Percentiles rank a stretch among this genome's conserved stretches.
These are phyloP conservation scores for Wickerhamiella azyma DNA, from an alignment of 805 yeast species.

Conservation along the genomic window DNA sequence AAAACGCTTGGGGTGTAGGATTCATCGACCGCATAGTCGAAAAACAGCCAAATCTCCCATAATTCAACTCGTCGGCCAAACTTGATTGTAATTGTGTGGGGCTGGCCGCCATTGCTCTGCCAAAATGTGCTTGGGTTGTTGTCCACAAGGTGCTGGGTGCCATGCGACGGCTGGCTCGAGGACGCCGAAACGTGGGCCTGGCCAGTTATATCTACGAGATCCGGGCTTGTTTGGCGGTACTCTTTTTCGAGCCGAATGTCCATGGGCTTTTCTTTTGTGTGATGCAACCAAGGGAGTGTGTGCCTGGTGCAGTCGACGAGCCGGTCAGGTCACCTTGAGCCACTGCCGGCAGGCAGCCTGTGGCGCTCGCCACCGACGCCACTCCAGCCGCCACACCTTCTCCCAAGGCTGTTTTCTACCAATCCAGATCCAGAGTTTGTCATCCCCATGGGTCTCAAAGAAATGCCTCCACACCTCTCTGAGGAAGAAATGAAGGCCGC, in stretches of 20 bases:
- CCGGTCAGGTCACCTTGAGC: too few species aligned
- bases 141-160: slow-evolving; percentile 57
- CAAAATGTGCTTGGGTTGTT: slow-evolving; percentile 60
- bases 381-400: neutral
- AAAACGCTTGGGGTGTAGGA: slow-evolving; percentile 79
- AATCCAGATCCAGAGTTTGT: neutral
- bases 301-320: too few species aligned
- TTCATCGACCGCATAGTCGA: slow-evolving; percentile 64
- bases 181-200: slow-evolving; percentile 78
- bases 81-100: slow-evolving; percentile 67
- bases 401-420: neutral
- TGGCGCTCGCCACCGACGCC: too few species aligned
- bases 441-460: slow-evolving; percentile 21
- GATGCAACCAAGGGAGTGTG: too few species aligned
- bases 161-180: slow-evolving; percentile 58
- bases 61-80: slow-evolving; percentile 66
- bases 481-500: slow-evolving; percentile 73
- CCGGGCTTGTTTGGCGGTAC: neutral
- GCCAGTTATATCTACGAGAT: slow-evolving; percentile 57
- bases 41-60: slow-evolving; percentile 53
- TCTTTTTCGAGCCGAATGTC: slow-evolving; percentile 2
- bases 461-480: slow-evolving; percentile 31
- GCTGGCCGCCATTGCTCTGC: slow-evolving; percentile 92
- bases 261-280: neutral
- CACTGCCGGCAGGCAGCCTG: too few species aligned